These are phyloP conservation scores for Suillus paluster DNA, from an alignment of 768 basidiomycete species.

Conservation along the genomic window DNA sequence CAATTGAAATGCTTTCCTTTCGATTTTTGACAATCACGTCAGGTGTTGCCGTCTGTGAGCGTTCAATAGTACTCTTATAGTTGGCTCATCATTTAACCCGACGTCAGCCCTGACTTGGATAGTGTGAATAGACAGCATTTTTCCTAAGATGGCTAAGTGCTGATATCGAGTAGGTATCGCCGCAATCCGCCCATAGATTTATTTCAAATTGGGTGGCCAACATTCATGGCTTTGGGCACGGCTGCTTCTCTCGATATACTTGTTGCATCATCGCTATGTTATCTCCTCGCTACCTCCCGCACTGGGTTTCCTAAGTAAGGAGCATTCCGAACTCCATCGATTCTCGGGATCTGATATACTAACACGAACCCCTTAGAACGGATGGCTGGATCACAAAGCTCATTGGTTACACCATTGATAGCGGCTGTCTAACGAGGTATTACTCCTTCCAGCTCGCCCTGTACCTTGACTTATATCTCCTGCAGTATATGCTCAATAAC, in stretches of 20 bases:
- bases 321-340: too few relatives aligned
- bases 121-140: neutral
- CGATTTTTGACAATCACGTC: neutral
- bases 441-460: too few relatives aligned
- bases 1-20: neutral
- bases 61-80: neutral
- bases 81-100: neutral
- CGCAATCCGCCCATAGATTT: neutral
- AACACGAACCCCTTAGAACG: neutral
- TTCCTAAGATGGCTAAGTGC: neutral
- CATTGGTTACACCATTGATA: neutral
- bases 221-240: neutral
- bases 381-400: slow-evolving; percentile 4
- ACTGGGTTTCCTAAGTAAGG: slow-evolving; percentile 2
- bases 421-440: slow-evolving; percentile 10
- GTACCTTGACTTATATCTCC: neutral
- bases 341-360: neutral
- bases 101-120: slow-evolving; percentile 1
- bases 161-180: neutral
- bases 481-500: neutral
- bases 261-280: slow-evolving; percentile 1
- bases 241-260: neutral
- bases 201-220: neutral
- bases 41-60: neutral
- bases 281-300: slow-evolving; percentile 4